These are phyloP conservation scores for Avena sativa DNA, from an alignment of 176 grass and related monocot genomes.

Conservation along the genomic window DNA sequence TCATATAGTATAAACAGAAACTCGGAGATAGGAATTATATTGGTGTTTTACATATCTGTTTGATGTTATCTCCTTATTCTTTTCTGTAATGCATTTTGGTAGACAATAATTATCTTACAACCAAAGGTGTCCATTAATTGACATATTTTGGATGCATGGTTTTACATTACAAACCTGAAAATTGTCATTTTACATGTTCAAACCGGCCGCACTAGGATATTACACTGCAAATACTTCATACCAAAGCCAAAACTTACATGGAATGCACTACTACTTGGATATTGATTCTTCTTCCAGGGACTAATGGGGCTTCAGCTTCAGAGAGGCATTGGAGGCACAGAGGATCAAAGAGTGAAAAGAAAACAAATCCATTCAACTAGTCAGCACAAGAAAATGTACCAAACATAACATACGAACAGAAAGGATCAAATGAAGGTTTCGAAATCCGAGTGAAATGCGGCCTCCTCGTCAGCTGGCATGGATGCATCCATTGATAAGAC, in stretches of 20 bases:
- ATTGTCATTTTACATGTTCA: not conserved
- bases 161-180: not conserved
- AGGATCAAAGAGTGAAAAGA: not conserved
- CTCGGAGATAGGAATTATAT: not conserved
- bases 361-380: slow-evolving; percentile 41
- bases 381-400: not conserved
- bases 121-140: not conserved
- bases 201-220: not conserved
- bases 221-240: not conserved
- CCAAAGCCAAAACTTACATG: not conserved
- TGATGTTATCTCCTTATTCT: not conserved
- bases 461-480: too few relatives aligned
- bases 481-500: too few relatives aligned
- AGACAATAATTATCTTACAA: not conserved
- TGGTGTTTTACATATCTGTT: not conserved
- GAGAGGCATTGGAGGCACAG: slow-evolving; percentile 35
- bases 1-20: too few relatives aligned
- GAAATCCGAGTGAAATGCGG: too few relatives aligned
- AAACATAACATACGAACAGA: not conserved
- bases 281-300: not conserved
- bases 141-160: too few relatives aligned
- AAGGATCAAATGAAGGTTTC: not conserved
- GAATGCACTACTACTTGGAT: not conserved
- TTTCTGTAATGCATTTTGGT: not conserved
- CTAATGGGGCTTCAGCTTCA: slow-evolving; percentile 39